Conservation (phyloP, 1,284 basidiomycete genomes). For the Malassezia obtusa region DNA sequence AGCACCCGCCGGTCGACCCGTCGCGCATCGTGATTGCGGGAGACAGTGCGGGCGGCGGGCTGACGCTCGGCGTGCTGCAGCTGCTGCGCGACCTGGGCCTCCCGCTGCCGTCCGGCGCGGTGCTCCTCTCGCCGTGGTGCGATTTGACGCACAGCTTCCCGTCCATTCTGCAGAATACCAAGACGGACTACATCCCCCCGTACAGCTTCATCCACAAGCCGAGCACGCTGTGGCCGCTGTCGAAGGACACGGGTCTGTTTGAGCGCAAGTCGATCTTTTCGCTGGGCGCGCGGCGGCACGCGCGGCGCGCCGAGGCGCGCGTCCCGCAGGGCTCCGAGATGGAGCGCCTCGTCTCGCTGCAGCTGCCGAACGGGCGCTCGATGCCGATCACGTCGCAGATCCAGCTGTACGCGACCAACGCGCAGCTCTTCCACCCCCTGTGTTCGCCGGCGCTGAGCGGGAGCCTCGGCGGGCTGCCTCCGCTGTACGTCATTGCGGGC, state of each 20-base stretch:
- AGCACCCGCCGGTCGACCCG: constrained; percentile 62
- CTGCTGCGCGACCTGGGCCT: constrained; percentile 78
- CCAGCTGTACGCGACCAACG: constrained; percentile 81
- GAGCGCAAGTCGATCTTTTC: background rate
- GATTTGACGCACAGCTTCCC: constrained; percentile 92
- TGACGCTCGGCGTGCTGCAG: constrained; percentile 73
- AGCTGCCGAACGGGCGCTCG: background rate
- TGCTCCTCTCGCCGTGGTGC: constrained; percentile 57
- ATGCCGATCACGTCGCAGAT: constrained; percentile 54
- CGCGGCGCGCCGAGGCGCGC: background rate
- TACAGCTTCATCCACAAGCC: constrained; percentile 47
- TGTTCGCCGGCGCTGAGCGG: constrained; percentile 65
- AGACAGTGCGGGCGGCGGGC: constrained; percentile 86
- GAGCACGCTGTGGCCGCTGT: constrained; percentile 41
- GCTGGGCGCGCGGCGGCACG: background rate
- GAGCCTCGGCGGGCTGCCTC: constrained; percentile 82
- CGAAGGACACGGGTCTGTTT: constrained; percentile 6
- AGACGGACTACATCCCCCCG: constrained; percentile 59
- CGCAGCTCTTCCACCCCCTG: constrained; percentile 70
- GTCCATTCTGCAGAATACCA: constrained; percentile 72
- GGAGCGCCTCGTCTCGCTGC: background rate
- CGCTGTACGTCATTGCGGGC: constrained; percentile 68
- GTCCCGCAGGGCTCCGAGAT: background rate
- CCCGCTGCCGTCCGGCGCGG: constrained; percentile 61
- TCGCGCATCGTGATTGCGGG: constrained; percentile 70